Evolutionary conservation across 768 basidiomycete genomes (phyloP), one percentile per base, ranked within the genome.

Genomic region (Termitomyces sp.): DNA sequence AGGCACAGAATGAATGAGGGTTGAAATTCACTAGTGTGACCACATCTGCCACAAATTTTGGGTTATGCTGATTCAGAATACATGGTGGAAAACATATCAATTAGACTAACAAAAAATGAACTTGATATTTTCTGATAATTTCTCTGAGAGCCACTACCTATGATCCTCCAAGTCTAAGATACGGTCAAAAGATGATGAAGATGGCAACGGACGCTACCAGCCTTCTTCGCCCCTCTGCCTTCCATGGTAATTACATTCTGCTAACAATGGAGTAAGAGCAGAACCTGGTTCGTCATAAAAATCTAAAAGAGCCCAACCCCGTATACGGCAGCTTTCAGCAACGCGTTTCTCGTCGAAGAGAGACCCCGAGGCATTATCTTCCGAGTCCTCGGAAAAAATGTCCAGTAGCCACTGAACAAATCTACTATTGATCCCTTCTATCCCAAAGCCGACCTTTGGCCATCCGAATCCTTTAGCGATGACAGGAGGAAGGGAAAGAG

Each of bases 61-160:
- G 96, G 94, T 3, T 98, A 99, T 70, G 91, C 90, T 15, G 97
- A 99, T 68, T 90, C 92, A 28, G 97, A 98, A 70, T 91, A 98
- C 73, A 94, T 98, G 49, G 95, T 96, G 6, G 97, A 98, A 68
- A 92, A 94, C 66, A 87, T 97, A 65, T 93, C 91, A 3, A 88
- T 96, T 53, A 80, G 87, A 54, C 68, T 83, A 42, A n/a, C n/a
- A n/a, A n/a, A n/a, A n/a, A n/a, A n/a, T n/a, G n/a, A n/a, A n/a
- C n/a, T n/a, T n/a, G n/a, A n/a, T n/a, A n/a, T n/a, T n/a, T n/a
- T n/a, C n/a, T n/a, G n/a, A n/a, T n/a, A n/a, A n/a, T n/a, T n/a
- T n/a, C n/a, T n/a, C n/a, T n/a, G n/a, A n/a, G n/a, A n/a, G n/a
- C n/a, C n/a, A n/a, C n/a, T n/a, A n/a, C n/a, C 16, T 26, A 46